Evolutionary conservation across 176 grass and related monocot genomes (phyloP).

Genomic region (Triticum turgidum): DNA sequence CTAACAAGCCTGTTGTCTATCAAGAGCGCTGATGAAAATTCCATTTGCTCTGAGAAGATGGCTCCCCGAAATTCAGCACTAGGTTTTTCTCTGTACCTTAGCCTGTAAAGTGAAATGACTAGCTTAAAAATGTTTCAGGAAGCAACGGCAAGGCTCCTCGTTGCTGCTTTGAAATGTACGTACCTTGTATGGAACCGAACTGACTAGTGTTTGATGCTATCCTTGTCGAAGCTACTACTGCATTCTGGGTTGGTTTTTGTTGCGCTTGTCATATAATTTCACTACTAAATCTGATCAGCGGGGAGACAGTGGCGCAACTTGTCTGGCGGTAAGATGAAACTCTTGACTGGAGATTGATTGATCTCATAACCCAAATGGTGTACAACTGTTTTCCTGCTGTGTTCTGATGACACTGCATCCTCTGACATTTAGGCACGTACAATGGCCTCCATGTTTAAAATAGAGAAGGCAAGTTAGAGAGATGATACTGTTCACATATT

Average conservation of each 20-base stretch:
- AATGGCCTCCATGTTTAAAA: too few relatives aligned
- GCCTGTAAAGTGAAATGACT: constrained; percentile 26
- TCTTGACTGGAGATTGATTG: not conserved
- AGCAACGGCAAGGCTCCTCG: not conserved
- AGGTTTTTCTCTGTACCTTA: constrained; percentile 27
- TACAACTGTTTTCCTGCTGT: not conserved
- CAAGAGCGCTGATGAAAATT: constrained; percentile 5
- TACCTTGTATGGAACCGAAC: constrained; percentile 15
- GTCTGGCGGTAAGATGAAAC: not conserved
- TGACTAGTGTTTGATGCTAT: not conserved
- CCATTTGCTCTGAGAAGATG: constrained; percentile 26
- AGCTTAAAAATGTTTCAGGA: constrained; percentile 20
- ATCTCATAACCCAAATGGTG: not conserved
- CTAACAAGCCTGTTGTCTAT: constrained; percentile 36
- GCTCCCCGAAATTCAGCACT: constrained; percentile 21
- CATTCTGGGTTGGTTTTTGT: not conserved
- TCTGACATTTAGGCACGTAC: too few relatives aligned
- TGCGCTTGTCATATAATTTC: not conserved
- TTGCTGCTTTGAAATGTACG: constrained; percentile 15
- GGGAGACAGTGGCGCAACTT: not conserved
- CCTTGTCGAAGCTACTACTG: not conserved
- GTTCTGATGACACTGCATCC: not conserved
- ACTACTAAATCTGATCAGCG: not conserved
- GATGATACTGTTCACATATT: too few relatives aligned
- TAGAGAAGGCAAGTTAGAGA: too few relatives aligned